A percentile compares a stretch with the other conserved stretches of the same genome.
Evolutionary conservation across 139 green algal species (phyloP).

Genomic region (Chlamydomonas sphaeroides): DNA sequence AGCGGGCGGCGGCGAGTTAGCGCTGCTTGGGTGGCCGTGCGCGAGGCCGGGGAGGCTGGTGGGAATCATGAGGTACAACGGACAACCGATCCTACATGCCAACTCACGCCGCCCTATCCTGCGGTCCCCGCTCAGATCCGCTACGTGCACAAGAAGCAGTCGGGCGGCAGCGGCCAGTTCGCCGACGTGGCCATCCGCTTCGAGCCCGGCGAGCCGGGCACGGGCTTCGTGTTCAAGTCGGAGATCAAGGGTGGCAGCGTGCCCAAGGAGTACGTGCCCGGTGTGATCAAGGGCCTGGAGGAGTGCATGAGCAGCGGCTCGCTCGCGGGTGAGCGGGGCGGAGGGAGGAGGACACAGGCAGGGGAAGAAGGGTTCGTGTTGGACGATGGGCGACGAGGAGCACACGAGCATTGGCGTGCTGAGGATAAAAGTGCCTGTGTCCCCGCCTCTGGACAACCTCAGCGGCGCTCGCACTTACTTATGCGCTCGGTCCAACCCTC

Average conservation of each 20-base stretch:
- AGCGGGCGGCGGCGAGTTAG: too few relatives aligned
- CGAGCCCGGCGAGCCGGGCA: conserved; percentile 94
- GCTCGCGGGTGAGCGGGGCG: conserved; percentile 69
- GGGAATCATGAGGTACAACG: too few relatives aligned
- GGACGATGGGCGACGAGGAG: too few relatives aligned
- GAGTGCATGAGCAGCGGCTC: conserved; percentile 92
- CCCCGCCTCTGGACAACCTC: not conserved
- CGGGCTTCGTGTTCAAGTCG: conserved; percentile 92
- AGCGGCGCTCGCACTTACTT: not conserved
- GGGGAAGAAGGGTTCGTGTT: too few relatives aligned
- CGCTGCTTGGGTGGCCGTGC: too few relatives aligned
- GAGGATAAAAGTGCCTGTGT: too few relatives aligned
- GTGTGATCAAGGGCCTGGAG: conserved; percentile 96
- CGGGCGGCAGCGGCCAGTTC: conserved; percentile 96
- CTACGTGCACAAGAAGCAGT: conserved; percentile 99
- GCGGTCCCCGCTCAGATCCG: conserved; percentile 60
- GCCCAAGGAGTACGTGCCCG: conserved; percentile 99
- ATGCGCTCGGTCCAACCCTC: too few relatives aligned
- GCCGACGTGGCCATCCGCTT: conserved; percentile 95
- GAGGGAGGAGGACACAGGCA: too few relatives aligned
- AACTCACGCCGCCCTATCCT: not conserved
- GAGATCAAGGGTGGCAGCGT: conserved; percentile 98
- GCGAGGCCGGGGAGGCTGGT: too few relatives aligned
- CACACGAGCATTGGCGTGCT: too few relatives aligned
- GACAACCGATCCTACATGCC: too few relatives aligned